A percentile compares a stretch with the other conserved stretches of the same genome.
phyloP scores from a whole-genome alignment of 495 filamentous ascomycete genomes.

The Penicillium goetzii region DNA sequence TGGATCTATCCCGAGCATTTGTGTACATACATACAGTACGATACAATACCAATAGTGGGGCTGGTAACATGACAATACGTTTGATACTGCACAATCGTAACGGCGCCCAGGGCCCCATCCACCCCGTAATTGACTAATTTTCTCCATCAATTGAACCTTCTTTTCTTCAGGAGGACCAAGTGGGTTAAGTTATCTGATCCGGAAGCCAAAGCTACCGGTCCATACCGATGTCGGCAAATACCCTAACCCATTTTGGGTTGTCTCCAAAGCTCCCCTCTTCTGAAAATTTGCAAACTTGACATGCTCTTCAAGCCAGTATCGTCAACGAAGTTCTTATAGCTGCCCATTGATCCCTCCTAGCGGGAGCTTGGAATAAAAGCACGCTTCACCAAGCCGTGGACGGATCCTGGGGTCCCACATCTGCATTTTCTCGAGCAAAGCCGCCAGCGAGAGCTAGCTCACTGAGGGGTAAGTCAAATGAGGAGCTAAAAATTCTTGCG shows the following conservation, averaged over 20 bases:
- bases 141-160: background rate
- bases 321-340: background rate
- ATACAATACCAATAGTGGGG: background rate
- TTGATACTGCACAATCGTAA: background rate
- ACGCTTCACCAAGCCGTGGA: background rate
- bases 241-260: background rate
- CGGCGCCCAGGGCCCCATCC: background rate
- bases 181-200: conserved; percentile 15
- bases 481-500: background rate
- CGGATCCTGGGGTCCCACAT: background rate
- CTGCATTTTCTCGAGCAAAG: background rate
- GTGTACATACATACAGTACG: background rate
- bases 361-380: background rate
- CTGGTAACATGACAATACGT: background rate
- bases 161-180: background rate
- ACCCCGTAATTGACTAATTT: background rate
- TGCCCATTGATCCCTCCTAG: background rate
- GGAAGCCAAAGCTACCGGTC: conserved; percentile 11
- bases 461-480: conserved; percentile 3
- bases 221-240: conserved; percentile 15
- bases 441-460: background rate
- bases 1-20: background rate
- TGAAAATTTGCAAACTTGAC: conserved; percentile 6
- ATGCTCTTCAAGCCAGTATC: background rate
- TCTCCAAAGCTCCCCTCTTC: conserved; percentile 3